Base-by-base conservation (phyloP, 331 rosid species). In the Quercus lobata region DNA sequence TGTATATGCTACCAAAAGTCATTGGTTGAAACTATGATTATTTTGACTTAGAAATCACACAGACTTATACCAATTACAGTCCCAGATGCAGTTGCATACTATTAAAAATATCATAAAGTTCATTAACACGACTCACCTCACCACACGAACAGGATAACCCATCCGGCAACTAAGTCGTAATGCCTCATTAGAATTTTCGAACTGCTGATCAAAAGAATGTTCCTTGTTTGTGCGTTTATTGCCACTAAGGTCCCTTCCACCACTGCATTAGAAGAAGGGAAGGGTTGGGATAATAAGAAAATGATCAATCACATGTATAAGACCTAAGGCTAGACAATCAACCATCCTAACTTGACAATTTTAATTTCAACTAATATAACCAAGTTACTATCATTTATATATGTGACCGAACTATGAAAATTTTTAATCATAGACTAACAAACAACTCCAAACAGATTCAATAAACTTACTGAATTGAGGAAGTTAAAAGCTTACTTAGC, bases 141-240 rank as follows among this genome's bases (percentile, higher is more conserved):
- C 92, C 56, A 94, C 97, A 15, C 97, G 86, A 62, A 92, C 97
- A 21, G 98, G 98, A 66, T 94, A 92, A 16, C 97, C 97, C 29
- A 86, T 83, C 19, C 22, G 18, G 78, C 98, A 92, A 78, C 98
- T 92, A 1, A 87, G 24, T 76, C 82, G 83, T 29, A 93, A 76
- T 0, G 98, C 92, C 86, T 89, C 87, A 55, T 94, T 94, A 69
- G 52, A 73, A 41, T 81, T 80, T 25, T 80, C 91, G 84, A 94
- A 94, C 71, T 73, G 76, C 82, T 94, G 97, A 69, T 94, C 97
- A 54, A 88, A 87, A 0, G 97, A 90, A 44, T 94, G 93, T 0
- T 63, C 52, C 74, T 86, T 88, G 57, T 82, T 90, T 7, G 94
- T 89, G 19, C 93, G 86, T 52, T 86, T 94, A 75, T 92, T 89